Conservation (phyloP, 495 filamentous ascomycete species). For the Penicillium atrosanguineum region DNA sequence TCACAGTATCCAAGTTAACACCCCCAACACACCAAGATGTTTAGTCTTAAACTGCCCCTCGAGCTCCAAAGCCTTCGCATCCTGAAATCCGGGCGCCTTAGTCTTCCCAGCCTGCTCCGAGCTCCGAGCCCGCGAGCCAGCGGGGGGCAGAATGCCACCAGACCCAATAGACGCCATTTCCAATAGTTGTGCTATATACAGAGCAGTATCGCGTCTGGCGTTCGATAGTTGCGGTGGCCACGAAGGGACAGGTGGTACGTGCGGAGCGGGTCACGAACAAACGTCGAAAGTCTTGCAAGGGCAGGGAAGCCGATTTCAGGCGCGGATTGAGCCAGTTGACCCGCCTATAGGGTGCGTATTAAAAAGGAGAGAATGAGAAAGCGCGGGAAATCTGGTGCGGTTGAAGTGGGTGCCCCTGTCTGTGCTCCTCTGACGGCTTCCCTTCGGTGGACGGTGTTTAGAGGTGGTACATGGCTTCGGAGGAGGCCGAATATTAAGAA, state of each 20-base stretch:
- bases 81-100: slow-evolving; percentile 15
- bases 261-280: neutral
- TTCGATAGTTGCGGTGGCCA: neutral
- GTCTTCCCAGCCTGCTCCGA: slow-evolving; percentile 3
- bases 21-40: slow-evolving; percentile 40
- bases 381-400: slow-evolving; percentile 4
- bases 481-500: neutral
- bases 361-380: slow-evolving; percentile 5
- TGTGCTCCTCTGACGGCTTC: slow-evolving; percentile 31
- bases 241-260: neutral
- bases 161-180: slow-evolving; percentile 9
- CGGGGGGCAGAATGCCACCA: neutral
- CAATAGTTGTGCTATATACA: neutral
- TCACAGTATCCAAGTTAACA: slow-evolving; percentile 46
- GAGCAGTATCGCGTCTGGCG: neutral
- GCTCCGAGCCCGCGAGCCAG: neutral
- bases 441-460: slow-evolving; percentile 19
- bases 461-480: slow-evolving; percentile 24
- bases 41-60: slow-evolving; percentile 43
- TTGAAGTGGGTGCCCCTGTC: slow-evolving; percentile 21
- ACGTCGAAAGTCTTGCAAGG: neutral
- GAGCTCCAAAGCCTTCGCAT: slow-evolving; percentile 21
- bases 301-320: slow-evolving; percentile 27
- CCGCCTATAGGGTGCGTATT: slow-evolving; percentile 10
- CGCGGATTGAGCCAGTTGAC: slow-evolving; percentile 16